Conservation (phyloP, 805 yeast species). For the Debaryomyces maramus region DNA sequence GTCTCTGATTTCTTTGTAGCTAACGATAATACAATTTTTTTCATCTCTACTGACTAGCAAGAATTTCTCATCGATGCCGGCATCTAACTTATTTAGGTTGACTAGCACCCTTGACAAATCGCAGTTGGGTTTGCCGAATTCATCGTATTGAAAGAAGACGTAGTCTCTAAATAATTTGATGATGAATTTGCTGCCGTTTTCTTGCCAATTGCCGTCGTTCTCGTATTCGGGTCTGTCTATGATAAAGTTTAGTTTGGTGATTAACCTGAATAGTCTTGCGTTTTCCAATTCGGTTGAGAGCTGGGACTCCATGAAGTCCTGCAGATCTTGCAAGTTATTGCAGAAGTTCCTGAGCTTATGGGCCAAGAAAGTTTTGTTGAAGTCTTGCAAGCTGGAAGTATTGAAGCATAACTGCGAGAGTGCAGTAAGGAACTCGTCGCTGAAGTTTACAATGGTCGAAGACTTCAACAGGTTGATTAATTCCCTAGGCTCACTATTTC, state of each 20-base stretch:
- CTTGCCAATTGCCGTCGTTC: conserved; percentile 51
- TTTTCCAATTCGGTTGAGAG: conserved; percentile 80
- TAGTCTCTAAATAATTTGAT: conserved; percentile 73
- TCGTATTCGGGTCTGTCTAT: conserved; percentile 67
- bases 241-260: conserved; percentile 78
- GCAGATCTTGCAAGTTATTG: conserved; percentile 50
- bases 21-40: conserved; percentile 77
- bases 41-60: conserved; percentile 83
- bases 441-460: conserved; percentile 23
- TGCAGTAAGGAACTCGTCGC: conserved; percentile 47
- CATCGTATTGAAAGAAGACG: conserved; percentile 82
- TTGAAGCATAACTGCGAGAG: conserved; percentile 33
- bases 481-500: conserved; percentile 15
- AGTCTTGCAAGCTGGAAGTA: conserved; percentile 22
- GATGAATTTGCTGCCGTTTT: conserved; percentile 68
- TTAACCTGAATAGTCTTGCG: conserved; percentile 77
- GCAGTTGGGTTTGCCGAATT: conserved; percentile 69
- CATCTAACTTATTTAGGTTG: conserved; percentile 85
- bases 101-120: conserved; percentile 81
- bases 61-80: conserved; percentile 82
- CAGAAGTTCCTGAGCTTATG: conserved; percentile 44
- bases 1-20: conserved; percentile 79
- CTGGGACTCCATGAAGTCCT: conserved; percentile 61
- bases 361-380: conserved; percentile 24
- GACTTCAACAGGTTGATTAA: conserved; percentile 16